phyloP scores from a whole-genome alignment of 768 basidiomycete genomes.

The Suillus lakei region DNA sequence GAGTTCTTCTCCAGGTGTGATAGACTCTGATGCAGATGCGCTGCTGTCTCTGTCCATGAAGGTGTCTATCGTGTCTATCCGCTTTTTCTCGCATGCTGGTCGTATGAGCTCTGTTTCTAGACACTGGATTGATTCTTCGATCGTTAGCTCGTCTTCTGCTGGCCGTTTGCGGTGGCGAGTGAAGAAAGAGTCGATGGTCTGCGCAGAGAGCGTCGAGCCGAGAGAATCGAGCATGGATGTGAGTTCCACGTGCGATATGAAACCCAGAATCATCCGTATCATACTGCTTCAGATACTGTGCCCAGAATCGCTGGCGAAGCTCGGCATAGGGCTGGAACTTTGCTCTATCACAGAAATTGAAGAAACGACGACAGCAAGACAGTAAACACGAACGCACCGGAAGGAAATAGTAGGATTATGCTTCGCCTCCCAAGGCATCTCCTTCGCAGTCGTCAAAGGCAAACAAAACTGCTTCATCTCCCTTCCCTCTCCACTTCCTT shows the following conservation, averaged over 20 bases:
- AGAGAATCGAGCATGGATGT: conserved; percentile 97
- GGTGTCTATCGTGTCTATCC: conserved; percentile 54
- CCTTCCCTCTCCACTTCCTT: conserved; percentile 41
- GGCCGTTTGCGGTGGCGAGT: conserved; percentile 67
- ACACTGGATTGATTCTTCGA: conserved; percentile 81
- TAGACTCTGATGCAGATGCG: conserved; percentile 32
- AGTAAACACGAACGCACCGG: conserved; percentile 47
- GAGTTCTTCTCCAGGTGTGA: conserved; percentile 52
- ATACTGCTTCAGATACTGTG: conserved; percentile 86
- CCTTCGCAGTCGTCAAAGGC: conserved; percentile 62
- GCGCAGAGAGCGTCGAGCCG: conserved; percentile 83
- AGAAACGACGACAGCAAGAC: neutral
- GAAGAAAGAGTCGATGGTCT: conserved; percentile 87
- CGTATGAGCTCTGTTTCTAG: conserved; percentile 85
- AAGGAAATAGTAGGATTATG: conserved; percentile 72
- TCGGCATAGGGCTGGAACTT: conserved; percentile 96
- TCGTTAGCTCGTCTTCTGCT: conserved; percentile 69
- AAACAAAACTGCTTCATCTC: conserved; percentile 77
- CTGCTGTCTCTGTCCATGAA: conserved; percentile 49
- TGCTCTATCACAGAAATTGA: conserved; percentile 53
- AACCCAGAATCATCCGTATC: conserved; percentile 80
- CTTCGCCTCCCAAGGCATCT: conserved; percentile 72
- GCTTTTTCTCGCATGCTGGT: conserved; percentile 71
- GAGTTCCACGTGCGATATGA: conserved; percentile 83
- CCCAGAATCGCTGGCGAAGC: conserved; percentile 90